phyloP scores from a whole-genome alignment of 225 moss, liverwort and hornwort genomes.

The Anthoceros angustus region DNA sequence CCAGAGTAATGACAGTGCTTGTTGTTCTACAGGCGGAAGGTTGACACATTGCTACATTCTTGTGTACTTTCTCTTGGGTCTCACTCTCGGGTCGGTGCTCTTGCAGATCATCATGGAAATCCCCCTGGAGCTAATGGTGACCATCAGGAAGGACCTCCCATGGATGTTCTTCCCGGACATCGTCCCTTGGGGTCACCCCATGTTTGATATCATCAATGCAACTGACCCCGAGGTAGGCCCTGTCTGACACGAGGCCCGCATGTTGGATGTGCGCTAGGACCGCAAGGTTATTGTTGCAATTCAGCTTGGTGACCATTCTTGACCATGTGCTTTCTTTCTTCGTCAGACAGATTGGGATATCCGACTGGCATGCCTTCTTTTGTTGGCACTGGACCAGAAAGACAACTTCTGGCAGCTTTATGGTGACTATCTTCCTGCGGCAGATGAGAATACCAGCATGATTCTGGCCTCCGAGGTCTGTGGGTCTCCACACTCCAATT shows the following conservation, averaged over 20 bases:
- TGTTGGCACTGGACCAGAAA: constrained; percentile 64
- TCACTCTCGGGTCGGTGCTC: neutral
- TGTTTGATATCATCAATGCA: constrained; percentile 73
- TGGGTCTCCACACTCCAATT: neutral
- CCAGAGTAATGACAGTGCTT: constrained; percentile 34
- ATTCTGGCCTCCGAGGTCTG: constrained; percentile 71
- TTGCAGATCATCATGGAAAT: constrained; percentile 72
- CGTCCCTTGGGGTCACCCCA: constrained; percentile 79
- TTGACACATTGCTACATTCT: neutral
- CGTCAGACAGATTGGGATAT: constrained; percentile 81
- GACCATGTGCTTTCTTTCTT: neutral
- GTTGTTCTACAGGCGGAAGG: neutral
- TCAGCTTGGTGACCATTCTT: too few species aligned
- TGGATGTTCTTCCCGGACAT: constrained; percentile 91
- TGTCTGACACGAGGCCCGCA: constrained; percentile 6
- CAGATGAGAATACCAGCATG: constrained; percentile 62
- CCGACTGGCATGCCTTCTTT: constrained; percentile 58
- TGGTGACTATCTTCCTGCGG: constrained; percentile 75
- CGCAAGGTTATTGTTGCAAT: too few species aligned
- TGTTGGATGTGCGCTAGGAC: neutral
- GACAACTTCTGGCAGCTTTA: constrained; percentile 93
- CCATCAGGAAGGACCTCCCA: constrained; percentile 37
- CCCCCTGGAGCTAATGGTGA: constrained; percentile 84
- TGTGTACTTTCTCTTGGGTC: neutral
- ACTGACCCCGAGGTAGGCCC: constrained; percentile 59